Evolutionary conservation across 805 yeast species (phyloP).

Genomic region (Saccharomycopsis olivae): DNA sequence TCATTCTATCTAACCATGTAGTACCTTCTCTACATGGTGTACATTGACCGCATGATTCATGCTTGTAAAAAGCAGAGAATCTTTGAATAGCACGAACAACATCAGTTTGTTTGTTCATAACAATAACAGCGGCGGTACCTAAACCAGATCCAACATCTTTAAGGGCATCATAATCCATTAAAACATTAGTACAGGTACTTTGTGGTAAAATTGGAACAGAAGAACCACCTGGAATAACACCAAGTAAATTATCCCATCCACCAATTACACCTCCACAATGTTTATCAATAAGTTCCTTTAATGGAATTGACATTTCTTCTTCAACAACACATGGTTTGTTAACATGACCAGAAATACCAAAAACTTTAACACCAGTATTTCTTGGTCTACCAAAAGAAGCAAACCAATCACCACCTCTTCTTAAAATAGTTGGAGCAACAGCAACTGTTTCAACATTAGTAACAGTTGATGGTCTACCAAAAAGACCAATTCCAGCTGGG

Average conservation of each 20-base stretch:
- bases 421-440: slow-evolving; percentile 79
- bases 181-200: slow-evolving; percentile 51
- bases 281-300: slow-evolving; percentile 70
- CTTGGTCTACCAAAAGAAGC: slow-evolving; percentile 76
- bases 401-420: slow-evolving; percentile 88
- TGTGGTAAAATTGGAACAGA: slow-evolving; percentile 77
- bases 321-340: slow-evolving; percentile 90
- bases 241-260: slow-evolving; percentile 86
- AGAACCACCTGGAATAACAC: slow-evolving; percentile 85
- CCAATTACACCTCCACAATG: slow-evolving; percentile 90
- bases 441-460: slow-evolving; percentile 88
- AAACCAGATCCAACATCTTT: slow-evolving; percentile 79
- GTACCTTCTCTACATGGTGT: slow-evolving; percentile 95
- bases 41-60: slow-evolving; percentile 91
- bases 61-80: slow-evolving; percentile 75
- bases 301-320: slow-evolving; percentile 88
- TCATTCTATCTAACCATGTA: slow-evolving; percentile 72
- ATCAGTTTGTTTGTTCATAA: slow-evolving; percentile 80
- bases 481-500: slow-evolving; percentile 89
- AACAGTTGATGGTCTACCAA: slow-evolving; percentile 86
- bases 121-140: slow-evolving; percentile 91
- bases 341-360: slow-evolving; percentile 83
- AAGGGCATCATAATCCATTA: slow-evolving; percentile 85
- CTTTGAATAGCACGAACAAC: slow-evolving; percentile 80
- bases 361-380: slow-evolving; percentile 73